A percentile compares a stretch with the other conserved stretches of the same genome.
Evolutionary conservation across 495 filamentous ascomycete species (phyloP).

Genomic region (Aspergillus diversus): DNA sequence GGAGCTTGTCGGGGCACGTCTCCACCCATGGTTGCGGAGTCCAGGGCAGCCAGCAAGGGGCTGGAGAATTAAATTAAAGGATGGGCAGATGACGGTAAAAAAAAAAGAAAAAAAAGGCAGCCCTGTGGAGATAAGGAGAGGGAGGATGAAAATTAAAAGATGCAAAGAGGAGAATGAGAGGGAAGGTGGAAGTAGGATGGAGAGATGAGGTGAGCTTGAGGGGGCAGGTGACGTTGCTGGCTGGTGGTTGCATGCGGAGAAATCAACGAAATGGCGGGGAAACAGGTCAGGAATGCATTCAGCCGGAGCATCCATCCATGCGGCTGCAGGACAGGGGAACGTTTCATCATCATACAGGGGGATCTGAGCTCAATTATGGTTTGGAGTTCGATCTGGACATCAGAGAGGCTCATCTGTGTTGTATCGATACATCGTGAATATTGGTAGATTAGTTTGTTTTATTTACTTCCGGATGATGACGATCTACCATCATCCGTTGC

Average conservation of each 20-base stretch:
- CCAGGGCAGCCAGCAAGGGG: conserved; percentile 12
- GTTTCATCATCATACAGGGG: not conserved
- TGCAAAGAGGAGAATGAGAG: conserved; percentile 8
- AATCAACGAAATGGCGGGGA: conserved; percentile 14
- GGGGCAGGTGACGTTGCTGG: conserved; percentile 8
- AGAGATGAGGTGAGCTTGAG: conserved; percentile 4
- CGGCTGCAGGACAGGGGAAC: conserved; percentile 1
- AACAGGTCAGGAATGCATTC: conserved; percentile 11
- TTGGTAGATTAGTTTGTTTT: no score
- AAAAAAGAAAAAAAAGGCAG: conserved; percentile 19
- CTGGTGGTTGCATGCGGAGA: conserved; percentile 13
- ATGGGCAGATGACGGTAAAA: conserved; percentile 2
- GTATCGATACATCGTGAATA: no score
- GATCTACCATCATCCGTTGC: no score
- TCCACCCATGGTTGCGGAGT: conserved; percentile 48
- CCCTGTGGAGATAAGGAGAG: not conserved
- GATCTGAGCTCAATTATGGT: not conserved
- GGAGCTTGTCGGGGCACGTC: conserved; percentile 45
- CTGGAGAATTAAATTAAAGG: conserved; percentile 12
- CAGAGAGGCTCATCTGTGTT: no score
- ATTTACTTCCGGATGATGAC: no score
- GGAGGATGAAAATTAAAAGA: conserved; percentile 11
- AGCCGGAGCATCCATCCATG: conserved; percentile 4
- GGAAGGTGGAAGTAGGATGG: conserved; percentile 7
- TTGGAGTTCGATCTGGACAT: not conserved